Conservation (phyloP, 1,139 yeast genomes). For the Debaryomycetaceae sp. region DNA sequence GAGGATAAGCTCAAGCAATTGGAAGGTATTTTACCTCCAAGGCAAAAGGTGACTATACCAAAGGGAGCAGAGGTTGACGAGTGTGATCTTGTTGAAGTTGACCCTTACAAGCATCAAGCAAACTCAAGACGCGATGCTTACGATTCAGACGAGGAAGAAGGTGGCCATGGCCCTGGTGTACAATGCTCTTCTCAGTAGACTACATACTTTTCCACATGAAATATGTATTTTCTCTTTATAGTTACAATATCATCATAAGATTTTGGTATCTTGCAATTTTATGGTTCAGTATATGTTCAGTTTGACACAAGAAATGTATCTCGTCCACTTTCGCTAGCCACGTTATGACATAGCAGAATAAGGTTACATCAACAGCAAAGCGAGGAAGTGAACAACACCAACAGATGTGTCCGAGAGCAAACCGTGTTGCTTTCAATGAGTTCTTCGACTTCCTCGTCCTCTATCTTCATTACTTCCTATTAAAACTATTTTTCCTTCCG, state of each 20-base stretch:
- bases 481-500: too few relatives aligned
- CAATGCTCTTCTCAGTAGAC: slow-evolving; percentile 81
- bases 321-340: too few relatives aligned
- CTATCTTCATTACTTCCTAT: too few relatives aligned
- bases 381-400: too few relatives aligned
- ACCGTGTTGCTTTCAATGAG: too few relatives aligned
- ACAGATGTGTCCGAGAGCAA: too few relatives aligned
- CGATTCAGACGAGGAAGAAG: slow-evolving; percentile 68
- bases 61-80: slow-evolving; percentile 73
- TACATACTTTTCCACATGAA: neutral
- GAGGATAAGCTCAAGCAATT: slow-evolving; percentile 66
- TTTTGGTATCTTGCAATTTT: neutral
- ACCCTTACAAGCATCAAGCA: slow-evolving; percentile 56
- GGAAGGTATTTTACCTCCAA: slow-evolving; percentile 65
- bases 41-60: slow-evolving; percentile 55
- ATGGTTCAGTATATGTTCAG: neutral
- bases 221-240: neutral
- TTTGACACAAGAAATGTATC: neutral
- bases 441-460: too few relatives aligned
- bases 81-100: slow-evolving; percentile 65
- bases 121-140: slow-evolving; percentile 50
- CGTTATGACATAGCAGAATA: too few relatives aligned
- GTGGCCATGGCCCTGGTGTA: slow-evolving; percentile 64
- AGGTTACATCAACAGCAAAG: too few relatives aligned
- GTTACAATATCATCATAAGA: neutral